Percentiles rank a stretch among this genome's conserved stretches.
phyloP scores from a whole-genome alignment of 1,139 yeast species.

The Debaryomyces sp. region DNA sequence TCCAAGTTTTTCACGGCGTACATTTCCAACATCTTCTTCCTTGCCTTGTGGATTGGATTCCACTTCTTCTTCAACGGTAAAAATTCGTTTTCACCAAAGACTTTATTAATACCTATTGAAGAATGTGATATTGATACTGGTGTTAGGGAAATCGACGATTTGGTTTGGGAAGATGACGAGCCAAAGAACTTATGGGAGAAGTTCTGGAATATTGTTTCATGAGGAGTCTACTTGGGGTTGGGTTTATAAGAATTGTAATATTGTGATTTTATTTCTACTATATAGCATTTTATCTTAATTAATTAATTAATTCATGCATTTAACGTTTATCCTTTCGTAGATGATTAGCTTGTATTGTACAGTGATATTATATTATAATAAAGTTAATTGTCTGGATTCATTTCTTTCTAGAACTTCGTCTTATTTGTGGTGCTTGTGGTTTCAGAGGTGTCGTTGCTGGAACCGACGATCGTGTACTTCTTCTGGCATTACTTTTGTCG shows the following conservation, averaged over 20 bases:
- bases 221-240: background rate
- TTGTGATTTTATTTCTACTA: background rate
- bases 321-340: background rate
- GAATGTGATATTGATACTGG: constrained; percentile 66
- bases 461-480: constrained; percentile 12
- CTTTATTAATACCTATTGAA: constrained; percentile 45
- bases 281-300: constrained; percentile 7
- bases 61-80: constrained; percentile 49
- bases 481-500: constrained; percentile 11
- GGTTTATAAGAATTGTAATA: background rate
- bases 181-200: constrained; percentile 58
- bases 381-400: constrained; percentile 7
- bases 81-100: constrained; percentile 31
- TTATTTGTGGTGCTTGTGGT: constrained; percentile 22
- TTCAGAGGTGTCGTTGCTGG: constrained; percentile 17
- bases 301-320: constrained; percentile 4
- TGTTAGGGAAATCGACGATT: constrained; percentile 58
- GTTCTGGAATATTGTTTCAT: constrained; percentile 44
- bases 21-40: constrained; percentile 61
- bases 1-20: constrained; percentile 67
- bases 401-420: constrained; percentile 32
- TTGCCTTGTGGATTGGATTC: constrained; percentile 52
- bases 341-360: background rate
- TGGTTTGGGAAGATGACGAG: constrained; percentile 51
- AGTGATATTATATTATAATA: background rate